Base-by-base conservation (phyloP, 371 early-diverging fungal species). In the Haplosporangium sp. region DNA sequence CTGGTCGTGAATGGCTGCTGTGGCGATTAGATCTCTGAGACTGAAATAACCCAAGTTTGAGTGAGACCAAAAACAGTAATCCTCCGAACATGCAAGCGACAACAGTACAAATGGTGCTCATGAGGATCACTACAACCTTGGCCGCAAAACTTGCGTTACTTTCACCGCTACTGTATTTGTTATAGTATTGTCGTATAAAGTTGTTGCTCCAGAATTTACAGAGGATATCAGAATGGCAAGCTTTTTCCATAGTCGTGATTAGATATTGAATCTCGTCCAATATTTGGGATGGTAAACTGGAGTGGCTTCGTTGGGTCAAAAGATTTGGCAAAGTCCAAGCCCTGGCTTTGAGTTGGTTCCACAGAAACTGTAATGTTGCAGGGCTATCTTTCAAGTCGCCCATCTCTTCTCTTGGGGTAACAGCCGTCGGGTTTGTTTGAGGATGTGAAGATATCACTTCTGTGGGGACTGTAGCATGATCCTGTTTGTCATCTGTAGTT, bases 21-120 rank as follows among this genome's bases (percentile, higher is more conserved):
- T 27, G 44, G 15, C 42, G 42, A 38, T 57, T 20, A 4, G 45
- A 35, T 39, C 69, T 40, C 20, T 74, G 53, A 4, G 65, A 56
- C 38, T 67, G 81, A 58, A 74, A 67, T 27, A 71, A 61, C 2
- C 81, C 69, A 39, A 79, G 60, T 47, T 79, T 79, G 59, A 78
- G 67, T 2, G 71, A 74, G n/a, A 74, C 74, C 13, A 72, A 75
- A 63, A 81, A 81, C 39, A 81, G 35, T 38, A 81, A 42, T 17
- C 69, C 82, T 20, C 71, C 75, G 65, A 81, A 81, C 75, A 81
- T 72, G 34, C 75, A 63, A 1, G 75, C 71, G 11, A 75, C 82
- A 2, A 75, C 69, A 10, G 68, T 64, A 40, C 82, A 81, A 20
- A 75, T 44, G 4, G 75, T 75, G 42, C 72, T 75, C 75, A 81